These are phyloP conservation scores for Aureobasidium leucospermi DNA, from an alignment of 2,329 filamentous ascomycete species.

Conservation along the genomic window DNA sequence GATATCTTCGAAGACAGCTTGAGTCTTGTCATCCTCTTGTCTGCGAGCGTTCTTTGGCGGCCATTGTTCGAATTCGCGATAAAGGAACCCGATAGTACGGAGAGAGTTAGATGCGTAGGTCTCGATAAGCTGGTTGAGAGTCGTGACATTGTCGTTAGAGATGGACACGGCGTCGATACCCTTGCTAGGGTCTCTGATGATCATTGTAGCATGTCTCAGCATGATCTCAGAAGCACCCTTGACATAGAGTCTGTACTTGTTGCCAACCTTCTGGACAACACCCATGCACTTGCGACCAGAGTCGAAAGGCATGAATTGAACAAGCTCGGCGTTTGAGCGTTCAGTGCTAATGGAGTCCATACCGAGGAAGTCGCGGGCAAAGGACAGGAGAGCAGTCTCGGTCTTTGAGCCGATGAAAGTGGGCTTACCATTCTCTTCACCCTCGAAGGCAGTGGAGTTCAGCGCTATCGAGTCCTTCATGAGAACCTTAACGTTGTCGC, in stretches of 20 bases:
- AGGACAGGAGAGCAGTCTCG: constrained; percentile 65
- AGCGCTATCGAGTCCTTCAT: constrained; percentile 58
- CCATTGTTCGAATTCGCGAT: constrained; percentile 69
- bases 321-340: constrained; percentile 53
- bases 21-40: constrained; percentile 53
- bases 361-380: constrained; percentile 58
- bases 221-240: constrained; percentile 47
- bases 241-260: constrained; percentile 50
- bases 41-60: constrained; percentile 59
- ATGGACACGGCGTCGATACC: constrained; percentile 48
- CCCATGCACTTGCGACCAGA: constrained; percentile 64
- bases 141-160: constrained; percentile 49
- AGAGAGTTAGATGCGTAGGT: constrained; percentile 73
- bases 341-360: constrained; percentile 56
- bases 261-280: constrained; percentile 50
- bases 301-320: constrained; percentile 54
- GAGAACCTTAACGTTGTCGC: constrained; percentile 46
- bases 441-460: constrained; percentile 65
- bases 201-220: constrained; percentile 40
- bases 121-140: constrained; percentile 61
- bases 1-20: constrained; percentile 60
- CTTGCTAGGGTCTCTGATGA: constrained; percentile 54
- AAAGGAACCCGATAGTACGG: constrained; percentile 76
- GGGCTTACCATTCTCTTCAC: constrained; percentile 50
- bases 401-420: constrained; percentile 70